Conservation (phyloP, 108 stramenopile genomes). For the Ochromonas danica region DNA sequence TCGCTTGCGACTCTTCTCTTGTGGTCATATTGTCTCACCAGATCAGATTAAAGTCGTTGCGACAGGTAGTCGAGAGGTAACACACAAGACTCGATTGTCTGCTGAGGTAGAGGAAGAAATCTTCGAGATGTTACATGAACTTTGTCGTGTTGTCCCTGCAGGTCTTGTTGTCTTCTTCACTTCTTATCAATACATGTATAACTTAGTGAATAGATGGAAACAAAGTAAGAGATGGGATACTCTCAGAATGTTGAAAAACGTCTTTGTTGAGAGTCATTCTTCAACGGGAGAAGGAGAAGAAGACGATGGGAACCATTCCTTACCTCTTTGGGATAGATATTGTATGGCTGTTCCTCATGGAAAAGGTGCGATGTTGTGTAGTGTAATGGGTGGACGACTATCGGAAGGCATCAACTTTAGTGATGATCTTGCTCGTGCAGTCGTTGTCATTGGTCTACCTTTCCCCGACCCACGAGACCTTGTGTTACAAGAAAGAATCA, state of each 20-base stretch:
- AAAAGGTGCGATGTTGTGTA: constrained; percentile 70
- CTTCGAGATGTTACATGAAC: constrained; percentile 66
- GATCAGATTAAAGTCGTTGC: constrained; percentile 58
- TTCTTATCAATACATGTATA: constrained; percentile 83
- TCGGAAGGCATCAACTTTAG: constrained; percentile 98
- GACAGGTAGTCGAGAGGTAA: constrained; percentile 55
- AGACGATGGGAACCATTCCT: no score
- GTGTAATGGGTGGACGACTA: constrained; percentile 94
- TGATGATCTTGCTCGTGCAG: constrained; percentile 89
- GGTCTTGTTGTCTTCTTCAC: constrained; percentile 92
- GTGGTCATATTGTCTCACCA: constrained; percentile 85
- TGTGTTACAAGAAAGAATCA: constrained; percentile 85
- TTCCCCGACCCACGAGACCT: constrained; percentile 94
- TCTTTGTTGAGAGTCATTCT: constrained; percentile 5
- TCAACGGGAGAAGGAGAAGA: no score
- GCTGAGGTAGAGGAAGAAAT: constrained; percentile 72
- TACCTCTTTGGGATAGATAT: not conserved
- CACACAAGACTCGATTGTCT: constrained; percentile 63
- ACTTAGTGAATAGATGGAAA: not conserved
- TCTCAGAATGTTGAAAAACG: not conserved
- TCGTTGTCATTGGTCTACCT: constrained; percentile 95
- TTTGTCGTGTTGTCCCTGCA: constrained; percentile 66
- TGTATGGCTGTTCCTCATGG: not conserved
- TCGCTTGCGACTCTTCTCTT: constrained; percentile 71
- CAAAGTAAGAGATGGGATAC: not conserved